Evolutionary conservation across 192 early-diverging fungal genomes (phyloP), one percentile per base, ranked within the genome.

Genomic region (Coemansia reversa): DNA sequence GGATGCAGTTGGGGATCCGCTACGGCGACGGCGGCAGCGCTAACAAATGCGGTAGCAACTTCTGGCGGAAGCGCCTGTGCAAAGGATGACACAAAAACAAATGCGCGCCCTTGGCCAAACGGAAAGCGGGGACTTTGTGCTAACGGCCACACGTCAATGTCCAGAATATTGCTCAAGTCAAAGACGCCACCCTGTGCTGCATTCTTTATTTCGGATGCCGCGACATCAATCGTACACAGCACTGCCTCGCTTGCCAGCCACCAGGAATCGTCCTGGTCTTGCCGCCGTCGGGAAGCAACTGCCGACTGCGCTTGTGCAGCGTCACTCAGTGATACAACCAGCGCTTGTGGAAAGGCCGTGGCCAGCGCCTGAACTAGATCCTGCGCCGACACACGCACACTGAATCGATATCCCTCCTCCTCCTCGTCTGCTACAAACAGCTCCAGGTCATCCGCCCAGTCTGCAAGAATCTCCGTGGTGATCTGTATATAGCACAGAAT

Each of bases 391-490:
- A 94, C 86, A 51, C 95, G 86, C 51, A 94, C 90, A 60, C 88
- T 97, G 69, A 90, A 95, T n/a, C 79, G 88, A 42, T 88, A 87
- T 1, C 88, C 88, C 56, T 94, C 93, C 51, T 95, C 94, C 51
- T 95, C 93, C 54, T 94, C 92, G 58, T 97, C 95, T 20, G 91
- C 91, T 29, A 97, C 88, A 67, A 88, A 95, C 69, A 94, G 86
- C 61, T 94, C 92, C 52, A 92, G 86, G 67, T 97, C 93, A 30
- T 83, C 74, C 5, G 81, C 74, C 95, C 95, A 97, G 49, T 84
- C 85, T n/a, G 91, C 90, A 2, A 87, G 70, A 78, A 82, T 84
- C 35, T 91, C 91, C 29, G 86, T 78, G 2, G 92, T 93, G 67
- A 97, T 93, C 63, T 93, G 92, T 75, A 90, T 84, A 60, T 91